Evolutionary conservation across 768 basidiomycete species (phyloP), one percentile per base, ranked within the genome.

Genomic region (Xerocomellus amylosporus): DNA sequence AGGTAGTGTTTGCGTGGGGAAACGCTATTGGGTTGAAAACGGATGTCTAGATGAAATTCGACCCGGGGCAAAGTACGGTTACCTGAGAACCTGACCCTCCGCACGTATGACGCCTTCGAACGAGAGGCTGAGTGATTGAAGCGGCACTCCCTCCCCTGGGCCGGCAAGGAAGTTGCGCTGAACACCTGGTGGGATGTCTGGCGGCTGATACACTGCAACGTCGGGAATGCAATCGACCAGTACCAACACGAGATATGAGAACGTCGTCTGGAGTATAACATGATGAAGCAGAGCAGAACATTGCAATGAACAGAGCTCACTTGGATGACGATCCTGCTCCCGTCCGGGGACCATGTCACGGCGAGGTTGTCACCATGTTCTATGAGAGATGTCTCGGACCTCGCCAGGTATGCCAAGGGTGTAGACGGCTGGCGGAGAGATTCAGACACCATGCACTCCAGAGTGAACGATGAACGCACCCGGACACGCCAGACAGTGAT

Each of bases 291-390:
- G 45, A 36, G 49, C 19, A 31, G 39, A 51, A 40, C 28, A 51
- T 45, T 17, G 19, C 34, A n/a, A 50, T 31, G 49, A 39, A 41
- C 19, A 22, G 19, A 7, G 70, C 84, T 51, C 53, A 90, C 94
- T 73, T 88, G 84, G 20, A 98, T 80, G 49, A 94, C 82, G 45
- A 98, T 83, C 61, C 84, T 79, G 62, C 78, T 77, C 33, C 88
- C 87, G 67, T 94, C 92, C 49, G 86, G 85, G 17, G 93, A 85
- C 93, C 94, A 98, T 63, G 84, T 80, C 13, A 82, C 83, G 49
- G 79, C 73, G 19, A 78, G 57, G 61, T 93, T 96, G 63, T 85
- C 81, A n/a, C 94, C 94, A 67, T 95, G 93, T 54, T 90, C 86
- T 51, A 79, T 70, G 37, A 96, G 74, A 17, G 92, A 95, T 2